A percentile compares a stretch with the other conserved stretches of the same genome.
Conservation (phyloP, 495 filamentous ascomycete genomes). For the Xylaria curta region DNA sequence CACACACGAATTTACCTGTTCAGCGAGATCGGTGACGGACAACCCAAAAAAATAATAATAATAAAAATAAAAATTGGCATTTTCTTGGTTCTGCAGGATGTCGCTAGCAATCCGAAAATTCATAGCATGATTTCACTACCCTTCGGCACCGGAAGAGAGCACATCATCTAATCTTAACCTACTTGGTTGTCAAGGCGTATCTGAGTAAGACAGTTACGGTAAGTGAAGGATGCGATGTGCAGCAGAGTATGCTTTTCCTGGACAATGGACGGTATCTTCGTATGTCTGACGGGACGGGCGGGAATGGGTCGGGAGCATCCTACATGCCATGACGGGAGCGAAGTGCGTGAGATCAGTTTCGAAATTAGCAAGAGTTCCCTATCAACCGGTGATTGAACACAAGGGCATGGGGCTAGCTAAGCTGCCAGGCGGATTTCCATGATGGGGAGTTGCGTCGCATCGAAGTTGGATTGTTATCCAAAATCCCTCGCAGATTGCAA, state of each 20-base stretch:
- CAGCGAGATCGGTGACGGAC: constrained; percentile 25
- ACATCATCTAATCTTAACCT: neutral
- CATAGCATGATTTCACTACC: constrained; percentile 4
- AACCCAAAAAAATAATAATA: neutral
- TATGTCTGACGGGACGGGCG: constrained; percentile 11
- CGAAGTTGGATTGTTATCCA: neutral
- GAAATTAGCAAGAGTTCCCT: constrained; percentile 14
- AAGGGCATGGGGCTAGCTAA: constrained; percentile 16
- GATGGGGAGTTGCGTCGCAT: constrained; percentile 10
- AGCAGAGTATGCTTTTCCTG: neutral
- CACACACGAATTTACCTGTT: constrained; percentile 1
- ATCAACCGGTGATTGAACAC: constrained; percentile 7
- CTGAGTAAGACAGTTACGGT: constrained; percentile 19
- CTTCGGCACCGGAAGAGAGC: constrained; percentile 11
- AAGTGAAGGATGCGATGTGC: constrained; percentile 4
- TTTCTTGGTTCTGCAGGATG: constrained; percentile 15
- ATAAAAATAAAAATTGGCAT: neutral
- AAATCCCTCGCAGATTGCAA: constrained; percentile 23
- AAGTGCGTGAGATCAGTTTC: constrained; percentile 14
- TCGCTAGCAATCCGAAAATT: constrained; percentile 12
- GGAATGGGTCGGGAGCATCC: constrained; percentile 17
- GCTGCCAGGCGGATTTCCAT: neutral
- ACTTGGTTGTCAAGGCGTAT: neutral
- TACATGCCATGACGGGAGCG: neutral
- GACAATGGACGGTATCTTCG: neutral